phyloP scores from a whole-genome alignment of 345 rosid genomes.

The Ceriops decandra region DNA sequence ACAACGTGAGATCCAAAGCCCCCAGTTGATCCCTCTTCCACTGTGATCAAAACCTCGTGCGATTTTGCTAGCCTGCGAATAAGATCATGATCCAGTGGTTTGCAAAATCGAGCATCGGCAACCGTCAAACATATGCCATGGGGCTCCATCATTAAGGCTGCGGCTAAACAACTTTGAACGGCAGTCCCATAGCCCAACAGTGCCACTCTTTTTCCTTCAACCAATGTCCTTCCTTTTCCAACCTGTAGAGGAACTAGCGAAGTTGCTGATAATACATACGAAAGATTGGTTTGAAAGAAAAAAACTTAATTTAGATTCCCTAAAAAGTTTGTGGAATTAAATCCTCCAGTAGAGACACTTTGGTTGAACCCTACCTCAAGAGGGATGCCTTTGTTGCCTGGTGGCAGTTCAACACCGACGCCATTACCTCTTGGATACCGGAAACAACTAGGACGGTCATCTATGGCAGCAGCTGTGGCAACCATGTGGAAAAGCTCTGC shows the following conservation, averaged over 20 bases:
- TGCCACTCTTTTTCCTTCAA: conserved; percentile 90
- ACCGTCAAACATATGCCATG: conserved; percentile 59
- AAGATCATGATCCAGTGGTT: conserved; percentile 72
- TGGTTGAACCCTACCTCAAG: conserved; percentile 49
- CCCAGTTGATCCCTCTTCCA: conserved; percentile 96
- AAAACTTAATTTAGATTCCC: too few relatives aligned
- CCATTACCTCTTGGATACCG: conserved; percentile 97
- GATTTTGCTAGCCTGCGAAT: conserved; percentile 81
- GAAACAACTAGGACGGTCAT: conserved; percentile 95
- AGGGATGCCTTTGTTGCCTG: conserved; percentile 80
- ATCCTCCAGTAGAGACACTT: neutral
- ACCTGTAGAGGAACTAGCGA: conserved; percentile 39
- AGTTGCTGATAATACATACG: neutral
- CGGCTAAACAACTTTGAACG: conserved; percentile 86
- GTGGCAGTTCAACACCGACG: conserved; percentile 65
- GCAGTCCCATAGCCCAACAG: conserved; percentile 83
- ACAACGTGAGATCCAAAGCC: conserved; percentile 96
- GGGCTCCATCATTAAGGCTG: conserved; percentile 49
- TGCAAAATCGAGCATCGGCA: conserved; percentile 91
- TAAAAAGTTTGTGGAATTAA: too few relatives aligned
- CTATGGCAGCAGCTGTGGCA: conserved; percentile 87
- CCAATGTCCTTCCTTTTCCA: conserved; percentile 73
- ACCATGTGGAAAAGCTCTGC: conserved; percentile 97
- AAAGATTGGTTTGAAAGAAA: too few relatives aligned
- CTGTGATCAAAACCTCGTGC: conserved; percentile 76